phyloP scores from a whole-genome alignment of 208 protist genomes.

The Wallacemonas rigidus region DNA sequence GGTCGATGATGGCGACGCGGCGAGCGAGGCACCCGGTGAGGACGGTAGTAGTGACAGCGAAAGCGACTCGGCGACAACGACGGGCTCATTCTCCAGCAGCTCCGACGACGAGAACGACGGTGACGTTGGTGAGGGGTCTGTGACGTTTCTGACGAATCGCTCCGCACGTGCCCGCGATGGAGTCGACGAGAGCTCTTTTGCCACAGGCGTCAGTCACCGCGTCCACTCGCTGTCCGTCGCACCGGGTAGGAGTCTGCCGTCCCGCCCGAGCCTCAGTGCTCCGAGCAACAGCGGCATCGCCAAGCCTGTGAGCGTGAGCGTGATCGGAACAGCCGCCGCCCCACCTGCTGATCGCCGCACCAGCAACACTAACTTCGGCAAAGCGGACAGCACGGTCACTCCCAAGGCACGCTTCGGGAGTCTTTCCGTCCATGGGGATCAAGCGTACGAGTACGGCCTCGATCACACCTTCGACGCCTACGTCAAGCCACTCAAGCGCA shows the following conservation, averaged over 20 bases:
- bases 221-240: not conserved
- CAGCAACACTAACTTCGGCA: not conserved
- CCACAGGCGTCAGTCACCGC: too few species aligned
- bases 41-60: slow-evolving; percentile 8
- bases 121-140: too few species aligned
- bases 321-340: too few species aligned
- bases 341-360: not conserved
- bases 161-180: not conserved
- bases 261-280: not conserved
- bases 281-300: not conserved
- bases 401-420: not conserved
- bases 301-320: too few species aligned
- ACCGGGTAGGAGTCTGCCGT: not conserved
- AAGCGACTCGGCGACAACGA: not conserved
- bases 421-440: not conserved
- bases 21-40: slow-evolving; percentile 16
- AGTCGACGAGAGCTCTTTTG: not conserved
- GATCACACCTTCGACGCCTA: slow-evolving; percentile 5
- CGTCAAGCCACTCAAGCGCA: not conserved
- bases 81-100: not conserved
- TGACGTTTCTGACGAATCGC: too few species aligned
- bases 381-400: not conserved
- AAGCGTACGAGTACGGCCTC: not conserved
- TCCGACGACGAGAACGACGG: slow-evolving; percentile 11
- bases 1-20: not conserved